phyloP scores from a whole-genome alignment of 345 rosid species.

The Salix koriyanagi region DNA sequence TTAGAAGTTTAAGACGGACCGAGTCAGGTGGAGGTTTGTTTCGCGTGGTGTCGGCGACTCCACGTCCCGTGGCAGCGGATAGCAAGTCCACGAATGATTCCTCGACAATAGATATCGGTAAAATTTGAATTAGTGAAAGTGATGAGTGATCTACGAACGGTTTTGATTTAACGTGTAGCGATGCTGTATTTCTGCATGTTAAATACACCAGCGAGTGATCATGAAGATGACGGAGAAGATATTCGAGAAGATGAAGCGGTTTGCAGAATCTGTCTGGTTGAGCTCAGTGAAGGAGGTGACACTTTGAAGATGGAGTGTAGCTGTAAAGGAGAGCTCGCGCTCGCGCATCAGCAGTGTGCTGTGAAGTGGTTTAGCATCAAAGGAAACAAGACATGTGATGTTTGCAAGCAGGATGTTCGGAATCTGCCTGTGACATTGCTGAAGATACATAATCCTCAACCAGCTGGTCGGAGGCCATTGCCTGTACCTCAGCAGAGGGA shows the following conservation, averaged over 20 bases:
- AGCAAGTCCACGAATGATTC: slow-evolving; percentile 21
- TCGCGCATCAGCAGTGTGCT: slow-evolving; percentile 61
- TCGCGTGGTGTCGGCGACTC: slow-evolving; percentile 43
- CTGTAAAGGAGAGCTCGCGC: slow-evolving; percentile 64
- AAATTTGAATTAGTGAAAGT: background rate
- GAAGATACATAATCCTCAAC: slow-evolving; percentile 34
- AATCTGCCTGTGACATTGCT: slow-evolving; percentile 55
- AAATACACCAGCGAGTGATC: slow-evolving; percentile 16
- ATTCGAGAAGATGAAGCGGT: slow-evolving; percentile 64
- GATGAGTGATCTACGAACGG: background rate
- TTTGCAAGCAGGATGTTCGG: slow-evolving; percentile 54
- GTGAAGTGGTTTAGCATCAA: slow-evolving; percentile 64
- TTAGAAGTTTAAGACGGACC: slow-evolving; percentile 35
- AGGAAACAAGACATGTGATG: slow-evolving; percentile 56
- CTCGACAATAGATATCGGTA: slow-evolving; percentile 32
- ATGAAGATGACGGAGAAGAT: slow-evolving; percentile 45
- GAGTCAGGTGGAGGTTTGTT: slow-evolving; percentile 43
- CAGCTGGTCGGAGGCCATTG: slow-evolving; percentile 27
- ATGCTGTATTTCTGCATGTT: background rate
- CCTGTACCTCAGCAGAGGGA: slow-evolving; percentile 29
- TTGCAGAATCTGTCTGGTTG: slow-evolving; percentile 57
- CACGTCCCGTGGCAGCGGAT: slow-evolving; percentile 24
- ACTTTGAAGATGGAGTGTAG: slow-evolving; percentile 60
- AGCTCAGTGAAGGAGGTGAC: slow-evolving; percentile 54
- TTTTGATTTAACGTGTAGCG: background rate